Evolutionary conservation across 2,329 filamentous ascomycete species (phyloP).

Genomic region (Hypoxylon sp.): DNA sequence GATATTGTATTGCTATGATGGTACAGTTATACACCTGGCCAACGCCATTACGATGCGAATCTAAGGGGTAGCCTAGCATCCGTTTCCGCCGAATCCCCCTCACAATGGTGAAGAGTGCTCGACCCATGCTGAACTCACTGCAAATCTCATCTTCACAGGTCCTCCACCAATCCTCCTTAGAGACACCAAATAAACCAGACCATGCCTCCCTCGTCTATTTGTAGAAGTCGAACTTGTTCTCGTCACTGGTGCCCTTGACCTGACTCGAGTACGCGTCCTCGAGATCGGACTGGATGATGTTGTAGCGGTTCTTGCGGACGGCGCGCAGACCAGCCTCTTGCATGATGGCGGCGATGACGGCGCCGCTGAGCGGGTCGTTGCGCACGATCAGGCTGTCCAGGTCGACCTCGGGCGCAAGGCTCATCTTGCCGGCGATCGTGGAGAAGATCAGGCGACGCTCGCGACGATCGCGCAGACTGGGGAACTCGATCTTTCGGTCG

Average conservation of each 20-base stretch:
- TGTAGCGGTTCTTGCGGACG: conserved; percentile 97
- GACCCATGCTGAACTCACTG: not conserved
- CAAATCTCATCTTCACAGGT: not conserved
- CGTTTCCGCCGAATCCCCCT: conserved; percentile 3
- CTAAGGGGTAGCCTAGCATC: conserved; percentile 1
- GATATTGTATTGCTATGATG: conserved; percentile 36
- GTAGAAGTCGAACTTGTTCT: conserved; percentile 92
- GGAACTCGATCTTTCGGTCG: conserved; percentile 99
- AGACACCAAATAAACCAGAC: not conserved
- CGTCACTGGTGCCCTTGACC: conserved; percentile 82
- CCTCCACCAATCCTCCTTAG: not conserved
- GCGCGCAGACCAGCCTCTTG: conserved; percentile 96
- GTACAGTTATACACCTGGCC: conserved; percentile 39
- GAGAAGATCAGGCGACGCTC: conserved; percentile 97
- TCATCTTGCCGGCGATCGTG: conserved; percentile 99
- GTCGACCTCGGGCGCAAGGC: conserved; percentile 94
- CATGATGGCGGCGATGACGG: conserved; percentile 98
- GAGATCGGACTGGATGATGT: conserved; percentile 97
- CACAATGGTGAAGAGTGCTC: conserved; percentile 9
- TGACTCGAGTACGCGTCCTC: conserved; percentile 98
- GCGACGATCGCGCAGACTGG: conserved; percentile 91
- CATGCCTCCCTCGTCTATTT: conserved; percentile 66
- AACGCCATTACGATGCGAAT: conserved; percentile 5
- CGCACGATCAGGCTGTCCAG: conserved; percentile 95
- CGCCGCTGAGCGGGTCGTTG: conserved; percentile 95